Evolutionary conservation across 257 asterid genomes (phyloP).

Genomic region (Leonotis leonurus): DNA sequence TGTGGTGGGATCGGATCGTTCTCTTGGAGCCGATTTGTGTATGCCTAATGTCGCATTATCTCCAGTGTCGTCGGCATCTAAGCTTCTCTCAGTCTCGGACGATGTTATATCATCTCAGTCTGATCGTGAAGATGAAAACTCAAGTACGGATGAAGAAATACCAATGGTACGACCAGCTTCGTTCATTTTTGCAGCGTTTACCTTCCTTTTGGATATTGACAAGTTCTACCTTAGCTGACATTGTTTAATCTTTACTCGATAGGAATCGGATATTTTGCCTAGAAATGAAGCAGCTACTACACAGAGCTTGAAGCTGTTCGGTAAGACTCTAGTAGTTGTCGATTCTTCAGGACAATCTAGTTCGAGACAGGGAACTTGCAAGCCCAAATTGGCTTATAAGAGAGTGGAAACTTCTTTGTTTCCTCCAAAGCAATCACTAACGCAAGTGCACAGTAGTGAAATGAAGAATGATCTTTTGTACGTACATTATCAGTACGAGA

Average conservation of each 20-base stretch:
- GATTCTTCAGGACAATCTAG: conserved; percentile 30
- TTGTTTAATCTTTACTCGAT: conserved; percentile 10
- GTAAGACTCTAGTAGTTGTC: conserved; percentile 55
- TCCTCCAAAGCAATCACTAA: conserved; percentile 25
- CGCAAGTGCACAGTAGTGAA: conserved; percentile 4
- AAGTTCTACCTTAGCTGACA: conserved; percentile 7
- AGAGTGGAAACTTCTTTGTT: conserved; percentile 14
- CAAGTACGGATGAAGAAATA: conserved; percentile 36
- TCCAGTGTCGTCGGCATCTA: conserved; percentile 38
- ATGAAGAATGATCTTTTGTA: conserved; percentile 3
- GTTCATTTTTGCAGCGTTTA: neutral
- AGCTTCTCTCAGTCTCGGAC: conserved; percentile 28
- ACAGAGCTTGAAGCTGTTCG: conserved; percentile 69
- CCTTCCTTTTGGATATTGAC: neutral
- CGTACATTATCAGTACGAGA: conserved; percentile 5
- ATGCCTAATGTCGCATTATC: conserved; percentile 37
- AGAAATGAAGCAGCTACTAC: conserved; percentile 39
- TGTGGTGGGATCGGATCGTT: conserved; percentile 48
- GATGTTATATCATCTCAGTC: conserved; percentile 25
- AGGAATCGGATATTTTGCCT: conserved; percentile 46
- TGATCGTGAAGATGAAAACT: conserved; percentile 30
- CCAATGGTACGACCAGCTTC: conserved; percentile 39
- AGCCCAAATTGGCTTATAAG: conserved; percentile 19
- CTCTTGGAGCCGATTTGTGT: conserved; percentile 26
- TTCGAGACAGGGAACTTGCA: conserved; percentile 21